Evolutionary conservation across 345 rosid species (phyloP).

Genomic region (Xanthoceras sorbifolium): DNA sequence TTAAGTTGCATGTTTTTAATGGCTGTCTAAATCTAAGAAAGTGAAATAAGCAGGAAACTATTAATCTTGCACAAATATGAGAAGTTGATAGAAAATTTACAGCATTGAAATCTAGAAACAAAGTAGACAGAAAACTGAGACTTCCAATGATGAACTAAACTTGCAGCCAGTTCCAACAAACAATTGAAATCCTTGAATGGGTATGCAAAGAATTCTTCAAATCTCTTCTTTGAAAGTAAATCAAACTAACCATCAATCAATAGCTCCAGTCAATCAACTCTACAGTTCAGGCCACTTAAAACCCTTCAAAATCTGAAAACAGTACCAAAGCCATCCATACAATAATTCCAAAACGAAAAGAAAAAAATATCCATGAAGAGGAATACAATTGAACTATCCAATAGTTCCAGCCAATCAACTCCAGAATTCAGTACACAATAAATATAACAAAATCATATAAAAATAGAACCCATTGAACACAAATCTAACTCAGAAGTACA

Average conservation of each 20-base stretch:
- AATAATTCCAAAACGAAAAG: background rate
- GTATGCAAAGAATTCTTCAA: background rate
- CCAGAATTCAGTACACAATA: background rate
- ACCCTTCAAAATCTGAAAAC: background rate
- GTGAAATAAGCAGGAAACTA: background rate
- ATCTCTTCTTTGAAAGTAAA: background rate
- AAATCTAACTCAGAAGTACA: background rate
- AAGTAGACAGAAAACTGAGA: no score
- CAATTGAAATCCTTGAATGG: background rate
- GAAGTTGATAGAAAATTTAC: no score
- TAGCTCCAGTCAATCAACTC: background rate
- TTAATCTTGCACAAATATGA: background rate
- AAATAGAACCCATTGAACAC: background rate
- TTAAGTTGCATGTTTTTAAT: background rate
- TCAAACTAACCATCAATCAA: background rate
- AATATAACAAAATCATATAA: no score
- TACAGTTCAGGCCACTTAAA: background rate
- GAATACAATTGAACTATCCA: no score
- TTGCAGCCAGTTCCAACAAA: background rate
- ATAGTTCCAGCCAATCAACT: slow-evolving; percentile 7
- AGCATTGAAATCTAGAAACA: no score
- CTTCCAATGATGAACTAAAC: background rate
- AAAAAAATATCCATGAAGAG: no score
- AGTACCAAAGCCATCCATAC: background rate
- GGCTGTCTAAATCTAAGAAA: background rate